Conservation (phyloP, 352 stramenopile genomes). For the Elongisporangium undulatum region DNA sequence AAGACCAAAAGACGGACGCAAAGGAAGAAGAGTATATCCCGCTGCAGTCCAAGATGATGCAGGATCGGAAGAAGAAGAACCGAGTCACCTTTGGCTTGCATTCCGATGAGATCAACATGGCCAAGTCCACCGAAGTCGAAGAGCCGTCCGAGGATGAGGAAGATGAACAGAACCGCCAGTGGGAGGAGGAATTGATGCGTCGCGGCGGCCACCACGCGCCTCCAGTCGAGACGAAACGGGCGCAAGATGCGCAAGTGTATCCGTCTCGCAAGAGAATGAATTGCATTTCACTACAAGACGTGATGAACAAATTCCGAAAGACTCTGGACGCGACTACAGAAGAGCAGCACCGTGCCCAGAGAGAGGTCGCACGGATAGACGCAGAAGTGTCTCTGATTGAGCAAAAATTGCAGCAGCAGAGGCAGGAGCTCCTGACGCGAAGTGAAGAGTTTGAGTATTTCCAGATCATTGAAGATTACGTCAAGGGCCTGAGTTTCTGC, state of each 20-base stretch:
- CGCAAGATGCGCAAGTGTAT: slow-evolving; percentile 17
- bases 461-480: slow-evolving; percentile 68
- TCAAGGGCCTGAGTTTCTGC: slow-evolving; percentile 71
- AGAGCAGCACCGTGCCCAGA: slow-evolving; percentile 39
- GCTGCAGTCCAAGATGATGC: slow-evolving; percentile 37
- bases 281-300: slow-evolving; percentile 37
- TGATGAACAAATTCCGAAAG: slow-evolving; percentile 48
- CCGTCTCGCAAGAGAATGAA: slow-evolving; percentile 44
- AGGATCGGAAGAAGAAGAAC: slow-evolving; percentile 35
- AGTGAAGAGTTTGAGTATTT: slow-evolving; percentile 81
- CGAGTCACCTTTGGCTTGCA: slow-evolving; percentile 65
- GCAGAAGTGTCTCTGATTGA: slow-evolving; percentile 42
- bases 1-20: slow-evolving; percentile 13
- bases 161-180: slow-evolving; percentile 43
- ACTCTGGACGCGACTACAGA: slow-evolving; percentile 35
- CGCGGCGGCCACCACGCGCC: slow-evolving; percentile 40
- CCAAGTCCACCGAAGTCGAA: slow-evolving; percentile 43
- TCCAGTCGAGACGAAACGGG: slow-evolving; percentile 1
- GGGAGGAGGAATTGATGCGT: slow-evolving; percentile 80
- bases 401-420: slow-evolving; percentile 32
- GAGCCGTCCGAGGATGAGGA: slow-evolving; percentile 38
- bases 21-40: slow-evolving; percentile 66
- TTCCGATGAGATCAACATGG: slow-evolving; percentile 11
- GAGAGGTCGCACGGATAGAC: slow-evolving; percentile 50
- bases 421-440: slow-evolving; percentile 38